Base-by-base conservation (phyloP, 2,329 filamentous ascomycete genomes). In the Tolypocladium tropicale region DNA sequence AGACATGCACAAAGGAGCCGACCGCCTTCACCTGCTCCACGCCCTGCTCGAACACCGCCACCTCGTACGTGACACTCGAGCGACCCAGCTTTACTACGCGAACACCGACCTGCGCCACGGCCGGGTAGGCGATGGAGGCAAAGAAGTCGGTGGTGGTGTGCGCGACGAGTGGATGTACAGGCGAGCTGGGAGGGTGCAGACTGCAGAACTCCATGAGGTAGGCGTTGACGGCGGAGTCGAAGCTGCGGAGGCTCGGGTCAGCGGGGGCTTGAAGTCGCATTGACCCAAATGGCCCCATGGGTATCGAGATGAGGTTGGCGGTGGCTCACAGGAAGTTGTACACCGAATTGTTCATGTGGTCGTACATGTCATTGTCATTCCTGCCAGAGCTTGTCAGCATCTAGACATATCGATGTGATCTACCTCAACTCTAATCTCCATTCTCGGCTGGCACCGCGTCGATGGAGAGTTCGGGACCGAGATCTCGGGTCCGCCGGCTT, bases 311-410 rank as follows among this genome's bases (percentile, higher is more conserved):
- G 41, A 14, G 41, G 12, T 7, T 25, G 57, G 33, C 25, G 43
- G 16, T 30, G 6, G 6, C 76, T 67, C 70, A 85, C 79, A 95
- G 79, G 59, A 88, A 86, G 64, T 89, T 89, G 72, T 96, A 96
- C 55, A 94, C 80, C 43, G 85, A 88, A 68, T 95, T 96, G 74
- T 96, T 96, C 78, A 95, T 84, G 69, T 97, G 93, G 58, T 89
- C 81, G 71, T 94, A 96, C 89, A 95, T 94, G 74, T 96, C 91
- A 68, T 95, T 95, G 72, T 96, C 91, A 69, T 83, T 85, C 90
- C 90, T 92, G n/a, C 9, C 41, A 46, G 39, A 23, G 41, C 3
- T 23, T 28, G 41, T 46, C 41, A 46, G 41, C 23, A 25, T 14
- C 21, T 25, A 25, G 11, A 25, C 39, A 23, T 18, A n/a, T 28